Conservation (phyloP, 192 early-diverging fungal genomes). For the Diversispora eburnea region DNA sequence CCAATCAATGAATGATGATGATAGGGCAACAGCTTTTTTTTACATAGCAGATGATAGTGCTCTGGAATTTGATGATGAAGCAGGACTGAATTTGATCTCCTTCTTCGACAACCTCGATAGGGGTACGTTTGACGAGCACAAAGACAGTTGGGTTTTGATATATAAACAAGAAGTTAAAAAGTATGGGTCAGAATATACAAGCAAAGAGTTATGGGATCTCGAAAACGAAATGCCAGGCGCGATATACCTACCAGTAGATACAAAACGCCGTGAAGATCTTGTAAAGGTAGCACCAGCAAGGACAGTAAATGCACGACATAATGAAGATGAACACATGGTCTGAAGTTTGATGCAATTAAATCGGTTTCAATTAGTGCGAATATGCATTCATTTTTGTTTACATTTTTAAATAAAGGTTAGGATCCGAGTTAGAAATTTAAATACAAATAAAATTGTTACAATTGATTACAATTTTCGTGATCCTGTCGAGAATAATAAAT, state of each 20-base stretch:
- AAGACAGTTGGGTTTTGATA: not conserved
- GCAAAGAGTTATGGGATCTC: not conserved
- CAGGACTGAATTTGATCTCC: not conserved
- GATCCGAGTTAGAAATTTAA: constrained; percentile 4
- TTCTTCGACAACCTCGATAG: constrained; percentile 7
- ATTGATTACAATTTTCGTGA: constrained; percentile 8
- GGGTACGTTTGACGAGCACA: constrained; percentile 1
- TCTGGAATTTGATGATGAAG: not conserved
- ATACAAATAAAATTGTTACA: not conserved
- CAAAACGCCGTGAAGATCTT: not conserved
- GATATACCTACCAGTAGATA: not conserved
- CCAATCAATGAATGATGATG: no score
- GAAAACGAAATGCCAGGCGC: not conserved
- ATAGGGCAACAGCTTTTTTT: no score
- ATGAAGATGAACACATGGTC: constrained; percentile 5
- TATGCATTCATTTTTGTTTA: not conserved
- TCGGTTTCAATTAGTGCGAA: not conserved
- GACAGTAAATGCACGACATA: not conserved
- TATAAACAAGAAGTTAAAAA: not conserved
- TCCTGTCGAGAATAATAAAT: not conserved
- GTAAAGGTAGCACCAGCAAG: not conserved
- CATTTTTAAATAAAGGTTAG: not conserved
- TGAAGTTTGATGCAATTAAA: no score
- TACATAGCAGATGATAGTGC: no score
- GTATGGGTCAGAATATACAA: not conserved